Percentiles rank a stretch among this genome's conserved stretches.
Evolutionary conservation across 2,329 filamentous ascomycete genomes (phyloP).

Genomic region (Fusarium chlamydosporum): DNA sequence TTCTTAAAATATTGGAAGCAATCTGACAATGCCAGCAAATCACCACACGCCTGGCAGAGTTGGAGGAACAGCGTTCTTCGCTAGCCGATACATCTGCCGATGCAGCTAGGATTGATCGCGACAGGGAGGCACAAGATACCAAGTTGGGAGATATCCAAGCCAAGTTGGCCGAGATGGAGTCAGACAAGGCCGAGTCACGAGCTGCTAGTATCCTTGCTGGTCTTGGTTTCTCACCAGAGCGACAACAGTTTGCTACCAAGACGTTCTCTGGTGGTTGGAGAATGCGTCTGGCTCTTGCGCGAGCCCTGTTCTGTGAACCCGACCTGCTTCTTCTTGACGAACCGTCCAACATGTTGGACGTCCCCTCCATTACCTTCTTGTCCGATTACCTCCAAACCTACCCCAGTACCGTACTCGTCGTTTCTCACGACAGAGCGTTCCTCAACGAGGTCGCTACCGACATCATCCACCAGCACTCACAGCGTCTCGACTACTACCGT

Average conservation of each 20-base stretch:
- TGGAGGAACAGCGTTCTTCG: slow-evolving; percentile 82
- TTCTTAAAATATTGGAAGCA: not conserved
- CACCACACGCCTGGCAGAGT: slow-evolving; percentile 76
- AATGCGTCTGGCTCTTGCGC: slow-evolving; percentile 94
- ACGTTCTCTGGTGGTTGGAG: slow-evolving; percentile 99
- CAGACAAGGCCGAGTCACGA: slow-evolving; percentile 95
- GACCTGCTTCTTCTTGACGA: slow-evolving; percentile 97
- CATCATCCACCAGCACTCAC: slow-evolving; percentile 98
- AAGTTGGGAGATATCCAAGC: slow-evolving; percentile 91
- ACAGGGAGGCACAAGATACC: slow-evolving; percentile 90
- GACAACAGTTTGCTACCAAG: slow-evolving; percentile 93
- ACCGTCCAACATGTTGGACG: slow-evolving; percentile 99
- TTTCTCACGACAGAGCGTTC: slow-evolving; percentile 99
- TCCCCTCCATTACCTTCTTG: slow-evolving; percentile 98
- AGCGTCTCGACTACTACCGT: slow-evolving; percentile 98
- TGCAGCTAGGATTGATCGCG: slow-evolving; percentile 85
- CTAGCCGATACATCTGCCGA: slow-evolving; percentile 94
- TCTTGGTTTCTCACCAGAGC: slow-evolving; percentile 94
- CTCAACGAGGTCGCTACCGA: slow-evolving; percentile 99
- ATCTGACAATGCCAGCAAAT: slow-evolving; percentile 74
- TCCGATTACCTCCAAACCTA: slow-evolving; percentile 95
- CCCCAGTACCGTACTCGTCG: slow-evolving; percentile 93
- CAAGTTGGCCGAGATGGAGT: slow-evolving; percentile 98
- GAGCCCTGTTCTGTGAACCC: slow-evolving; percentile 97
- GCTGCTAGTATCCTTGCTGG: slow-evolving; percentile 96